Evolutionary conservation across 345 rosid genomes (phyloP).

Genomic region (Physaria fendleri): DNA sequence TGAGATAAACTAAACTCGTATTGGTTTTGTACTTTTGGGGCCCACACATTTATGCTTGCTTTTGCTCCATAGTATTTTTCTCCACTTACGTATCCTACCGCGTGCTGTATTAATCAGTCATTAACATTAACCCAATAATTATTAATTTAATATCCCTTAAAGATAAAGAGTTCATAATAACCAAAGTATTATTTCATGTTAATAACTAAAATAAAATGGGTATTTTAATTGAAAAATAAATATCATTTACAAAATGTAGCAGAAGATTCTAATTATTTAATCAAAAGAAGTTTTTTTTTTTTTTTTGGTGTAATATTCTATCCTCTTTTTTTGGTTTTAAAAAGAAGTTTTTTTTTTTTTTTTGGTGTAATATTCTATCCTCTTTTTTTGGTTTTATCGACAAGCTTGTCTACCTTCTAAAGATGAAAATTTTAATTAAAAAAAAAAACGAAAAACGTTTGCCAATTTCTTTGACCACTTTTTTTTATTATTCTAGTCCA

Average conservation of each 20-base stretch:
- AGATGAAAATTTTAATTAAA: neutral
- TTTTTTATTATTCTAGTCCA: neutral
- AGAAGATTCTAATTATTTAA: conserved; percentile 9
- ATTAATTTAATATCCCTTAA: neutral
- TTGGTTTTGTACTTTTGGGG: conserved; percentile 69
- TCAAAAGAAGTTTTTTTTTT: conserved; percentile 22
- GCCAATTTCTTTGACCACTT: conserved; percentile 29
- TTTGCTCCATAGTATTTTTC: conserved; percentile 95
- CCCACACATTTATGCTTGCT: conserved; percentile 97
- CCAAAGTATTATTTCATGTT: neutral
- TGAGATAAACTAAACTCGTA: conserved; percentile 96
- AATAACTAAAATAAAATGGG: neutral
- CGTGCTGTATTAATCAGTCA: conserved; percentile 37
- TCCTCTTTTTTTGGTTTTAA: neutral
- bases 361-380: too few species aligned
- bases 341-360: too few species aligned
- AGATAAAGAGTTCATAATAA: neutral
- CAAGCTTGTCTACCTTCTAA: conserved; percentile 17
- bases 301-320: neutral
- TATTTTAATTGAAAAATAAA: neutral
- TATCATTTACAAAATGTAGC: conserved; percentile 6
- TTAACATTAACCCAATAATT: too few species aligned
- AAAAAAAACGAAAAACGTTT: conserved; percentile 2
- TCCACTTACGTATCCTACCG: conserved; percentile 92
- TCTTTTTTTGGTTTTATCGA: neutral